Conservation (phyloP, 495 filamentous ascomycete genomes). For the Penicillium tannophilum region DNA sequence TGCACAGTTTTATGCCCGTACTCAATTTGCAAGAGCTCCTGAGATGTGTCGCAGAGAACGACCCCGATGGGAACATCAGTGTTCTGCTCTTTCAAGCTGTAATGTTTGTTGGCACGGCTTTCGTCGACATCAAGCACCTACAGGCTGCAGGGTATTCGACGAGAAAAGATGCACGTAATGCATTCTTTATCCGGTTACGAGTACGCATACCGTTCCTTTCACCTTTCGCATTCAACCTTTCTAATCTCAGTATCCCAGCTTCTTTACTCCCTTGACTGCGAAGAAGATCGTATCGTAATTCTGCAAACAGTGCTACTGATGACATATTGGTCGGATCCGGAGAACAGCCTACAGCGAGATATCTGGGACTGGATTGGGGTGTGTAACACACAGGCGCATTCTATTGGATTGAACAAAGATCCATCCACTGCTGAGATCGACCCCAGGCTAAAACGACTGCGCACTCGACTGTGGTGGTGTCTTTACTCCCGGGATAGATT, state of each 20-base stretch:
- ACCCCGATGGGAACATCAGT: constrained; percentile 66
- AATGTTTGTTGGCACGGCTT: constrained; percentile 78
- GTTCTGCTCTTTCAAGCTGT: constrained; percentile 76
- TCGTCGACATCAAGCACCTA: constrained; percentile 70
- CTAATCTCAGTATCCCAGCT: constrained; percentile 33
- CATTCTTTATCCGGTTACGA: constrained; percentile 73
- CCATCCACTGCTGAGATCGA: constrained; percentile 68
- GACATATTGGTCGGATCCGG: constrained; percentile 80
- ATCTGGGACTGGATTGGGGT: constrained; percentile 90
- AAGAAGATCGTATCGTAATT: constrained; percentile 75
- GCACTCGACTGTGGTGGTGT: constrained; percentile 89
- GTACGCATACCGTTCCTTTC: constrained; percentile 44
- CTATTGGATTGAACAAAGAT: constrained; percentile 78
- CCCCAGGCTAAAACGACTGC: constrained; percentile 57
- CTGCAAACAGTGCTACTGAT: constrained; percentile 79
- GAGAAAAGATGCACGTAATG: constrained; percentile 71
- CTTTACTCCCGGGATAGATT: constrained; percentile 87
- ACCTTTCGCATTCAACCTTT: background rate
- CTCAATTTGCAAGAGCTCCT: constrained; percentile 75
- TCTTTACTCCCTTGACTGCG: constrained; percentile 82
- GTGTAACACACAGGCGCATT: constrained; percentile 77
- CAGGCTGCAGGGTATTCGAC: constrained; percentile 67
- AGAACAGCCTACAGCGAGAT: constrained; percentile 66
- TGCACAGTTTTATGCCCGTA: constrained; percentile 84
- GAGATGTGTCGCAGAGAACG: constrained; percentile 56